Percentiles rank a stretch among this genome's conserved stretches.
These are phyloP conservation scores for Pleurozium schreberi DNA, from an alignment of 225 moss, liverwort and hornwort species.

Conservation along the genomic window DNA sequence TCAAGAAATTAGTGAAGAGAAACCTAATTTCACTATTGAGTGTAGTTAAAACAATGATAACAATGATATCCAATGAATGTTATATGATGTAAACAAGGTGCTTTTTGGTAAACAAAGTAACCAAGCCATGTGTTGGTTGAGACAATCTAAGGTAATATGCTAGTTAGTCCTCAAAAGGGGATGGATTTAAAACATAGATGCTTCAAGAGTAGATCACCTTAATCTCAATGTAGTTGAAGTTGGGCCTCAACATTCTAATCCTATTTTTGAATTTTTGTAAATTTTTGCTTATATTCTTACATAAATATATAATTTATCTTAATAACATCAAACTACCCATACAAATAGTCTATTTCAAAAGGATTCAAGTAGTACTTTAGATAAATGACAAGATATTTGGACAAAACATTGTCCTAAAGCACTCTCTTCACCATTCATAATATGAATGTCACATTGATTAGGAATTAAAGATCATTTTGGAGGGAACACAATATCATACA, in stretches of 20 bases:
- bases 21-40: too few species aligned
- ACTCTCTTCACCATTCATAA: neutral
- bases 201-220: too few species aligned
- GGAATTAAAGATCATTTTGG: neutral
- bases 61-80: neutral
- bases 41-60: too few species aligned
- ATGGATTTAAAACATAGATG: too few species aligned
- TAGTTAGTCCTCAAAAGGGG: too few species aligned
- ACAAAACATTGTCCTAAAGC: neutral
- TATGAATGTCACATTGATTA: fast-evolving
- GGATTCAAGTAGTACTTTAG: neutral
- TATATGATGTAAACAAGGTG: neutral
- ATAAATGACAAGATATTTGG: too few species aligned
- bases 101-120: neutral
- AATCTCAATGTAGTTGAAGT: too few species aligned
- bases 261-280: neutral
- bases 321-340: neutral
- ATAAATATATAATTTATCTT: fast-evolving
- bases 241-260: neutral
- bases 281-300: too few species aligned
- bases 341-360: neutral
- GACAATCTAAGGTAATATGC: too few species aligned
- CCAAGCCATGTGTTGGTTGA: neutral
- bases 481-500: neutral
- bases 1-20: too few species aligned